A percentile compares a stretch with the other conserved stretches of the same genome.
These are phyloP conservation scores for Pichia nanzhaoensis DNA, from an alignment of 805 yeast species.

Conservation along the genomic window DNA sequence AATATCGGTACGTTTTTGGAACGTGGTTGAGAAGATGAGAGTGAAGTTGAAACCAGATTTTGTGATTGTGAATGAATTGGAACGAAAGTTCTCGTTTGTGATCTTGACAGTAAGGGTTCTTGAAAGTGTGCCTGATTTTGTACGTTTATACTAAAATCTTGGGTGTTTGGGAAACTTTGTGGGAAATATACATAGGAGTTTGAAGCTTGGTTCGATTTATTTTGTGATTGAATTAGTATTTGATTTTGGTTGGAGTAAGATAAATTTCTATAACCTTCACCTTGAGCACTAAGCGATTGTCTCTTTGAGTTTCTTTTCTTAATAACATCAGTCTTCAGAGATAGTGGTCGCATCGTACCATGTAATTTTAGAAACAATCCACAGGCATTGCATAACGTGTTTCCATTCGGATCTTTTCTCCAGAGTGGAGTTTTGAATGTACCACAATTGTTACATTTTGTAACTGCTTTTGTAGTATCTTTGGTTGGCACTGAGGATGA, in stretches of 20 bases:
- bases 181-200: constrained; percentile 4
- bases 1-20: constrained; percentile 30
- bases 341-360: constrained; percentile 55
- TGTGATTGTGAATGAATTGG: constrained; percentile 3
- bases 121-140: constrained; percentile 4
- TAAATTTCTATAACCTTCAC: constrained; percentile 15
- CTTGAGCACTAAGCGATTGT: constrained; percentile 21
- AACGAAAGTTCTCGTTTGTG: not conserved
- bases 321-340: constrained; percentile 65
- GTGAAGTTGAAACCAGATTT: not conserved
- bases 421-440: constrained; percentile 57
- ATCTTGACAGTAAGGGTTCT: constrained; percentile 1
- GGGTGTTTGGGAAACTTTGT: constrained; percentile 8
- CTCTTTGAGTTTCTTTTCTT: constrained; percentile 48
- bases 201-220: not conserved
- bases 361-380: constrained; percentile 55
- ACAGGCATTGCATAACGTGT: constrained; percentile 59
- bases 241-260: constrained; percentile 6
- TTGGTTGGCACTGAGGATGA: constrained; percentile 18
- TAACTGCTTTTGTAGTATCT: constrained; percentile 13
- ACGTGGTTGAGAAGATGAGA: constrained; percentile 9
- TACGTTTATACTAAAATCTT: not conserved
- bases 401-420: constrained; percentile 54
- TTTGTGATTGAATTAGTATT: not conserved
- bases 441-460: constrained; percentile 52